Evolutionary conservation across 768 basidiomycete genomes (phyloP), one percentile per base, ranked within the genome.

Genomic region (Lactifluus pinguis): DNA sequence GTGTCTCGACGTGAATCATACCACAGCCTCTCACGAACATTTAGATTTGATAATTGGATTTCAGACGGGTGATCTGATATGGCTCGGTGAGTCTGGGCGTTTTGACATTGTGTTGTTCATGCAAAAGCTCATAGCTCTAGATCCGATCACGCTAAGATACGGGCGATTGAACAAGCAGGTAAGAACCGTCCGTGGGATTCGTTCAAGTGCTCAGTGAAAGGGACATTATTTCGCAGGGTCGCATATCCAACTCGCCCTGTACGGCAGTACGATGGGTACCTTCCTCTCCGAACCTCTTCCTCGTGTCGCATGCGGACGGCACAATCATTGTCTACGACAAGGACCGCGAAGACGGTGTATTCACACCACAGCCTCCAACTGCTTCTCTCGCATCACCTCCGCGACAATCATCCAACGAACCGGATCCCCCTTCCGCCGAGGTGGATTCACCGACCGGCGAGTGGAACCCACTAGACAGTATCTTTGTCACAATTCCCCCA

Each of bases 241-340:
- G 83, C 55, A 91, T 94, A 62, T 83, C 87, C 47, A 80, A 76
- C 50, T 91, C 90, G 6, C 81, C 87, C 8, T 91, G 92, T 70
- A 92, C 92, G n/a, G 80, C 89, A n/a, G 83, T 95, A 36, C 83
- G 84, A 63, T 94, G 93, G 92, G 89, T 94, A 6, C 90, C 91
- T 8, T 79, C 81, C 3, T 89, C 89, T 0, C 76, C 84, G 1
- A 86, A 86, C 41, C 80, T 93, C 17, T 94, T 95, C 70, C 79
- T 94, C 36, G 91, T 86, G 15, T 87, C 90, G 6, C 90, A 95
- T 70, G 88, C 87, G 25, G 91, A 95, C 65, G 93, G 93, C 6
- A 87, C 92, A 6, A 85, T 95, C 61, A 80, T 94, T 42, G 83
- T 93, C 17, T 95, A 92, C 67, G 93, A 95, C 73, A 92, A 86